A percentile compares a stretch with the other conserved stretches of the same genome.
phyloP scores from a whole-genome alignment of 2,329 filamentous ascomycete genomes.

The Polychaeton citri region DNA sequence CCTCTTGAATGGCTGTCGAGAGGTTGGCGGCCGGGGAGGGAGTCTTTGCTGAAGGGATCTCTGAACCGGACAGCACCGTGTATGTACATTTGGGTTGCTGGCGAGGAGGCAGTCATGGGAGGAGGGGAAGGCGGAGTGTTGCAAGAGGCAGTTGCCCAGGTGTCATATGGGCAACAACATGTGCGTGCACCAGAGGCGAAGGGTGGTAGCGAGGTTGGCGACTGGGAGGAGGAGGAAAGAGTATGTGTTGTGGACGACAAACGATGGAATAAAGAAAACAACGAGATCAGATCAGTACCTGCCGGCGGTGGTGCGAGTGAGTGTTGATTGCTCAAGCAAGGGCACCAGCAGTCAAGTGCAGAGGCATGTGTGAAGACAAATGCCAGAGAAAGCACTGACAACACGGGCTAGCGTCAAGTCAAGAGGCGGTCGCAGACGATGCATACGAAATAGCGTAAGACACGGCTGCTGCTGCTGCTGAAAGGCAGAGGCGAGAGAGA shows the following conservation, averaged over 20 bases:
- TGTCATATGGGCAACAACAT: constrained; percentile 1
- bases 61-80: constrained; percentile 19
- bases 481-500: neutral
- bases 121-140: constrained; percentile 1
- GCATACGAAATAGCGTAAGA: neutral
- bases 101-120: constrained; percentile 13
- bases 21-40: constrained; percentile 6
- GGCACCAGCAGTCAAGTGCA: constrained; percentile 14
- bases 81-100: constrained; percentile 20
- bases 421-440: neutral
- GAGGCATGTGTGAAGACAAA: constrained; percentile 8
- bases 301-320: constrained; percentile 3
- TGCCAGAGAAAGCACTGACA: neutral
- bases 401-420: neutral
- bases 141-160: neutral
- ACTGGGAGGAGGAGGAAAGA: neutral
- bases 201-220: neutral
- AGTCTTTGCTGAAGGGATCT: constrained; percentile 20
- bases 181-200: neutral
- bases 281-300: constrained; percentile 1
- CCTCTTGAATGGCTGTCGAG: constrained; percentile 4
- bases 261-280: constrained; percentile 1
- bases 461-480: neutral
- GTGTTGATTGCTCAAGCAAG: constrained; percentile 17
- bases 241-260: neutral